Evolutionary conservation across 148 eudicot species (phyloP).

Genomic region (Pouteria glomerata): DNA sequence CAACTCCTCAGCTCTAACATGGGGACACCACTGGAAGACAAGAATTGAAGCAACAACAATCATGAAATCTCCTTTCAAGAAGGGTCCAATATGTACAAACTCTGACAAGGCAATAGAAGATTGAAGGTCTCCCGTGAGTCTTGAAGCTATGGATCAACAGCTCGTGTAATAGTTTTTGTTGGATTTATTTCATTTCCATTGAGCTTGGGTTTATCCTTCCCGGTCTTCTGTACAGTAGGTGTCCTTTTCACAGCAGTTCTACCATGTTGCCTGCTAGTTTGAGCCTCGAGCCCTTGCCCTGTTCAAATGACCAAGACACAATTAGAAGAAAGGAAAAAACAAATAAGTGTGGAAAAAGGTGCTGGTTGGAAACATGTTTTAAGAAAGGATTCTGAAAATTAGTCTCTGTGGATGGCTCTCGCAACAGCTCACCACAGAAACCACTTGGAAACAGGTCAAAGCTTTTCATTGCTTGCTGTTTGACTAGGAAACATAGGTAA

Average conservation of each 20-base stretch:
- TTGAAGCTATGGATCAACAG: constrained; percentile 14
- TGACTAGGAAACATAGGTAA: background rate
- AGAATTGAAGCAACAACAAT: too few relatives aligned
- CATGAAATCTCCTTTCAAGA: constrained; percentile 4
- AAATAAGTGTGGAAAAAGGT: background rate
- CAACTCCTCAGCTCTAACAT: background rate
- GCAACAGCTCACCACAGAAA: background rate
- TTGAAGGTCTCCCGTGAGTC: constrained; percentile 5
- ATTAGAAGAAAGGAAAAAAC: background rate
- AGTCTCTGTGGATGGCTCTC: background rate
- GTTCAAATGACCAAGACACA: constrained; percentile 14
- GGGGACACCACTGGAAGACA: background rate
- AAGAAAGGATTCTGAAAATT: too few relatives aligned
- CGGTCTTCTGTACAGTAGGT: constrained; percentile 28
- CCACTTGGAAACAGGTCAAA: background rate
- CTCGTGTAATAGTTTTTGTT: constrained; percentile 21
- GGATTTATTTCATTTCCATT: constrained; percentile 24
- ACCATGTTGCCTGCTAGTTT: constrained; percentile 34
- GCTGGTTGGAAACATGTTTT: background rate
- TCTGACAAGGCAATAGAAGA: constrained; percentile 11
- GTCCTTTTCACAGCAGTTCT: constrained; percentile 43
- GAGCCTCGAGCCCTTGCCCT: constrained; percentile 49
- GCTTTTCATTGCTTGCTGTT: background rate
- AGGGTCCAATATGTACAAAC: constrained; percentile 23
- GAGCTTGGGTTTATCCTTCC: constrained; percentile 32